phyloP scores from a whole-genome alignment of 352 stramenopile genomes.

The Nothophytophthora sp. region DNA sequence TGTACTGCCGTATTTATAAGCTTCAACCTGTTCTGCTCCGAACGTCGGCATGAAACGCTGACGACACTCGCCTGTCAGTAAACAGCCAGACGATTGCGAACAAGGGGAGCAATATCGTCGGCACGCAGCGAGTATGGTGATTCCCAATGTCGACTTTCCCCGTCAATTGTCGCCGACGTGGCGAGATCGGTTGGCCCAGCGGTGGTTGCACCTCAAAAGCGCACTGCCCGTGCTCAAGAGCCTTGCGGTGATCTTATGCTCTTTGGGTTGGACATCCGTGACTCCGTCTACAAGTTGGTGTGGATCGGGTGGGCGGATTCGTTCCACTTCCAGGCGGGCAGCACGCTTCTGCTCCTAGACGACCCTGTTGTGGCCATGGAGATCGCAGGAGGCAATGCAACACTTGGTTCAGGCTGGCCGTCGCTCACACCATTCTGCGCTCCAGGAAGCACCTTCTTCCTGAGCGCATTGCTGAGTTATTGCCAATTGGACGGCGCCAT shows the following conservation, averaged over 20 bases:
- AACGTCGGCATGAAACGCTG: no score
- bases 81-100: no score
- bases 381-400: neutral
- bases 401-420: conserved; percentile 12
- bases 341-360: conserved; percentile 4
- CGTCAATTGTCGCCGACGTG: no score
- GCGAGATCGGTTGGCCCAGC: neutral
- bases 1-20: conserved; percentile 3
- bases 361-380: neutral
- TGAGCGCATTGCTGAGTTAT: conserved; percentile 16
- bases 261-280: conserved; percentile 19
- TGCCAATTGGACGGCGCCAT: neutral
- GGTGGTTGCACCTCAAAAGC: neutral
- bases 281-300: conserved; percentile 18
- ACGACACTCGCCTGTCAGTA: no score
- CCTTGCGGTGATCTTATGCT: conserved; percentile 11
- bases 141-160: no score
- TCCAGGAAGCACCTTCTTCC: conserved; percentile 17
- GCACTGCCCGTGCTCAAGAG: conserved; percentile 10
- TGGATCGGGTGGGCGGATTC: conserved; percentile 19
- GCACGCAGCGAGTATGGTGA: no score
- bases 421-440: conserved; percentile 23
- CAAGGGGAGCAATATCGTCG: no score
- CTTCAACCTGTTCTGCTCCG: no score
- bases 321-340: conserved; percentile 20